phyloP scores from a whole-genome alignment of 352 stramenopile species.

The Phytophthora syringae region DNA sequence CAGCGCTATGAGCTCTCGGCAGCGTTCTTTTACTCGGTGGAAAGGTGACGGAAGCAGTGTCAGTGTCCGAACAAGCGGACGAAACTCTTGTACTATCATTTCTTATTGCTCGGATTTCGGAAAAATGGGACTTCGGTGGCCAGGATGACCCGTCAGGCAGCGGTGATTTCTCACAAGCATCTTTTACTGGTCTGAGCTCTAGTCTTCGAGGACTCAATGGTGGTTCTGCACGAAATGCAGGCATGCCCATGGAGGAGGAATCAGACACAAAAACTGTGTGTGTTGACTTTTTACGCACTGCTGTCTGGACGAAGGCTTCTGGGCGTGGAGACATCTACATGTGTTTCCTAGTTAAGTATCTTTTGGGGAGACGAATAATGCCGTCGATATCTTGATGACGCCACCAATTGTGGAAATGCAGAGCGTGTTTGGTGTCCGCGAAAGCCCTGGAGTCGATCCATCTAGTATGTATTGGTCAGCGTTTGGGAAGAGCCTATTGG shows the following conservation, averaged over 20 bases:
- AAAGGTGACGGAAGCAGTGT: constrained; percentile 79
- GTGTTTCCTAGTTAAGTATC: constrained; percentile 77
- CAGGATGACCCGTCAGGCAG: constrained; percentile 22
- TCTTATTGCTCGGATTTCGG: constrained; percentile 76
- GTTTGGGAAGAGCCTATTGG: constrained; percentile 75
- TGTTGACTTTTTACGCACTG: constrained; percentile 66
- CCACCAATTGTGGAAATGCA: constrained; percentile 57
- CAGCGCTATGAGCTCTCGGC: constrained; percentile 81
- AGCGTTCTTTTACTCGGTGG: constrained; percentile 85
- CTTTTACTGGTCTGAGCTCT: constrained; percentile 64
- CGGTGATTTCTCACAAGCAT: constrained; percentile 45
- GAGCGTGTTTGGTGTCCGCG: constrained; percentile 54
- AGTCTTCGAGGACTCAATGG: constrained; percentile 42
- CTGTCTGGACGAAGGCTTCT: constrained; percentile 57
- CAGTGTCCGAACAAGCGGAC: constrained; percentile 78
- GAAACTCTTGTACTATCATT: constrained; percentile 79
- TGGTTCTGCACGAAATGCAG: not conserved
- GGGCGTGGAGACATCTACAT: constrained; percentile 75
- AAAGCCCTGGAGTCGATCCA: constrained; percentile 11
- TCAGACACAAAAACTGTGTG: constrained; percentile 48
- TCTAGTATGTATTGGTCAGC: constrained; percentile 73
- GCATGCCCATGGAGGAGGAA: constrained; percentile 2
- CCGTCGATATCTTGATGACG: constrained; percentile 60
- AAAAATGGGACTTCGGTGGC: constrained; percentile 73
- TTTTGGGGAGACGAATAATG: constrained; percentile 49